Conservation (phyloP, 169 alveolate genomes). For the Eimeria zaria region DNA sequence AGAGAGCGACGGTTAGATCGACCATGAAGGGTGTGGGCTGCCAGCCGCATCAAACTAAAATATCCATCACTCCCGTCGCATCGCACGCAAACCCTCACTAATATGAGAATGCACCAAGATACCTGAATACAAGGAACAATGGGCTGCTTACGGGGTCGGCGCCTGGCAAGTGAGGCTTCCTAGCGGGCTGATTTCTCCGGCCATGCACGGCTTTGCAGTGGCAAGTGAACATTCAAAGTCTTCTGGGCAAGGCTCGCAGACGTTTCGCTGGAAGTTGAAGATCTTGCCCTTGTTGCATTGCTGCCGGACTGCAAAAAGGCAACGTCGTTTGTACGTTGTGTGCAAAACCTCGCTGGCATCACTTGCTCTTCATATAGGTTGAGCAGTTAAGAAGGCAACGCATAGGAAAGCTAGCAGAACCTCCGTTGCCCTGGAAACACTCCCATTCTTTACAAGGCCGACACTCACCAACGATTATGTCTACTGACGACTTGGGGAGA, state of each 20-base stretch:
- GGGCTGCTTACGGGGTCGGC: conserved; percentile 16
- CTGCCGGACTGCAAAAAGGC: conserved; percentile 34
- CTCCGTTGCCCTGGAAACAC: not conserved
- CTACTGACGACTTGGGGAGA: conserved; percentile 52
- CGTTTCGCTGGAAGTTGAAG: conserved; percentile 26
- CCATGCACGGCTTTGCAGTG: conserved; percentile 37
- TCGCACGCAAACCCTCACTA: not conserved
- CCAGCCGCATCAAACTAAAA: not conserved
- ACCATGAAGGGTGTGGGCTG: not conserved
- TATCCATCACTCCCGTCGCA: not conserved
- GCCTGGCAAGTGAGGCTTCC: conserved; percentile 43
- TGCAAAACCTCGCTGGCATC: not conserved
- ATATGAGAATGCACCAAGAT: not conserved
- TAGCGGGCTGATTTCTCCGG: conserved; percentile 60
- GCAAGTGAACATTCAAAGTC: conserved; percentile 40
- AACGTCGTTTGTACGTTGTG: not conserved
- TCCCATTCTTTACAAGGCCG: not conserved
- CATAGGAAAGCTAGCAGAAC: not conserved
- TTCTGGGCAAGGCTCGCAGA: conserved; percentile 55
- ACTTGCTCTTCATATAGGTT: not conserved
- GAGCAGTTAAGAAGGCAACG: not conserved
- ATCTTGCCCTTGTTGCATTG: conserved; percentile 49
- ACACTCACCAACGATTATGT: conserved; percentile 32
- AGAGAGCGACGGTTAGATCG: not conserved
- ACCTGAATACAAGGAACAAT: not conserved